Evolutionary conservation across 129 eudicot species (phyloP).

Genomic region (carrot (Daucus carota)): DH1_v3.0 NC_030381.2:43256501-43257000

Average conservation of each 20-base stretch:
- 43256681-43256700: constrained; percentile 33
- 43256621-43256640: background rate
- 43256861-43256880: background rate
- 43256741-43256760: constrained; percentile 21
- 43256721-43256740: constrained; percentile 41
- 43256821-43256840: background rate
- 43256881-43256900: background rate
- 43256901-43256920: background rate
- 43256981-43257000: background rate
- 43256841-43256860: background rate
- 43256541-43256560: background rate
- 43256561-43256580: background rate
- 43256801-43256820: constrained; percentile 27
- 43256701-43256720: constrained; percentile 35
- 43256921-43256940: background rate
- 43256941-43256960: background rate
- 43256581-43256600: background rate
- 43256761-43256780: constrained; percentile 26
- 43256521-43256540: background rate
- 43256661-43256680: constrained; percentile 36
- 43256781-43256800: constrained; percentile 29
- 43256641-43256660: constrained; percentile 43
- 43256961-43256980: background rate
- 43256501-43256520: background rate
- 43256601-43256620: background rate